These are phyloP conservation scores for Dioscorea cayenensis DNA, from an alignment of 116 monocot genomes.

Conservation along the genomic window DNA sequence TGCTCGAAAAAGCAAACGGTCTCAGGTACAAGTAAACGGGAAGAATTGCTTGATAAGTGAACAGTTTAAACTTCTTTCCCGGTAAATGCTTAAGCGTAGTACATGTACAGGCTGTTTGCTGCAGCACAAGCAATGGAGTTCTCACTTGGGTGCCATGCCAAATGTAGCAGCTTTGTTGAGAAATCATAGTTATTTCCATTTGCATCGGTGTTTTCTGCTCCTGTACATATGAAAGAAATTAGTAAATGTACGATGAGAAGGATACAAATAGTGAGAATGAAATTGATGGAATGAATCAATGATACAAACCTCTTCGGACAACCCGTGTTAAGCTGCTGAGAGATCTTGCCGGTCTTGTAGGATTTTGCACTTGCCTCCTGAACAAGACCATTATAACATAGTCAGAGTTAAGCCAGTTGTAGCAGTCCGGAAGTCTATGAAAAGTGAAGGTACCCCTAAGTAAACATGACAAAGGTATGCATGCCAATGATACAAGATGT, in stretches of 20 bases:
- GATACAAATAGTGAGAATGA: not conserved
- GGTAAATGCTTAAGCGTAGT: slow-evolving; percentile 57
- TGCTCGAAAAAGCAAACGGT: slow-evolving; percentile 7
- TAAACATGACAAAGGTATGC: no score
- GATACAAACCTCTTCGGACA: slow-evolving; percentile 51
- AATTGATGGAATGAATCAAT: not conserved
- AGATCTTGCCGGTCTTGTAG: slow-evolving; percentile 72
- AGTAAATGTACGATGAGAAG: not conserved
- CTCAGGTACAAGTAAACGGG: slow-evolving; percentile 4
- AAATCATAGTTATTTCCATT: slow-evolving; percentile 76
- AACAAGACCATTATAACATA: not conserved
- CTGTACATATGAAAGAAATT: slow-evolving; percentile 14
- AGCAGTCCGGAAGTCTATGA: no score
- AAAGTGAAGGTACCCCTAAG: no score
- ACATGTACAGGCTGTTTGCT: slow-evolving; percentile 96
- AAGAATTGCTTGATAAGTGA: slow-evolving; percentile 7
- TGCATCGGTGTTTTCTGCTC: slow-evolving; percentile 62
- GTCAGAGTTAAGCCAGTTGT: no score
- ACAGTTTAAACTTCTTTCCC: not conserved
- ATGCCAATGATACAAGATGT: no score
- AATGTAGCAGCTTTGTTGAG: slow-evolving; percentile 78
- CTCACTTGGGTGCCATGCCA: slow-evolving; percentile 93
- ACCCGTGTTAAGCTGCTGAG: slow-evolving; percentile 57
- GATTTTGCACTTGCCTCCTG: slow-evolving; percentile 69
- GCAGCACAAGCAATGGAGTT: slow-evolving; percentile 90